Conservation (phyloP, 768 basidiomycete genomes). For the Lenzites betulinus region DNA sequence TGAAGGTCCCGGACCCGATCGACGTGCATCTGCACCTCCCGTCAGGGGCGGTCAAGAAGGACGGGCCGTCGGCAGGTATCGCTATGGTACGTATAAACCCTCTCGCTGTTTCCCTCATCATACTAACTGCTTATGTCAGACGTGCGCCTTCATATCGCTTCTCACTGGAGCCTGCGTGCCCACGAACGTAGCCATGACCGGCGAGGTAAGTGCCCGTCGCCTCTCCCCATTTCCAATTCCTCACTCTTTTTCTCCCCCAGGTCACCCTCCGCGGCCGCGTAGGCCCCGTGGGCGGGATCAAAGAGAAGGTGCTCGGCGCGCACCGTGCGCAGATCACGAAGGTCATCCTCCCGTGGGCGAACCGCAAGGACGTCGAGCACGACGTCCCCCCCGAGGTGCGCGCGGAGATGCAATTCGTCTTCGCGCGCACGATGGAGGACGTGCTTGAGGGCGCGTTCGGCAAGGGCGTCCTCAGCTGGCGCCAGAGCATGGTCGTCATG, state of each 20-base stretch:
- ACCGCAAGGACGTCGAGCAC: constrained; percentile 85
- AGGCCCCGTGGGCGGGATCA: constrained; percentile 87
- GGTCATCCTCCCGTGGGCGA: constrained; percentile 82
- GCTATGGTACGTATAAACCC: constrained; percentile 62
- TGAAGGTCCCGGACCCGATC: constrained; percentile 69
- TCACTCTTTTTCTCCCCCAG: constrained; percentile 31
- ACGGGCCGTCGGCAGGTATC: constrained; percentile 89
- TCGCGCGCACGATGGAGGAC: constrained; percentile 77
- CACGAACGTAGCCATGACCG: constrained; percentile 82
- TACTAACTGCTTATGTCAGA: constrained; percentile 38
- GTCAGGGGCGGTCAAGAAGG: constrained; percentile 89
- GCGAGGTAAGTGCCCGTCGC: constrained; percentile 64
- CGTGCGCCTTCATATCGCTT: constrained; percentile 85
- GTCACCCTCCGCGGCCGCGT: constrained; percentile 84
- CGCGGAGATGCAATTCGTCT: constrained; percentile 78
- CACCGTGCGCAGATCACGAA: constrained; percentile 84
- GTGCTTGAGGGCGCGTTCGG: constrained; percentile 86
- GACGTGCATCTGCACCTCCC: constrained; percentile 91
- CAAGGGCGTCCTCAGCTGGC: constrained; percentile 65
- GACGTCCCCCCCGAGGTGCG: constrained; percentile 77
- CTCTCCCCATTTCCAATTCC: background rate
- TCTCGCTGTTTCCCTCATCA: background rate
- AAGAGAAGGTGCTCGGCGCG: constrained; percentile 89
- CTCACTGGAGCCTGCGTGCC: constrained; percentile 76
- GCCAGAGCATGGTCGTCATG: constrained; percentile 49